Conservation (phyloP, 2,329 filamentous ascomycete species). For the Cercospora berteroae region DNA sequence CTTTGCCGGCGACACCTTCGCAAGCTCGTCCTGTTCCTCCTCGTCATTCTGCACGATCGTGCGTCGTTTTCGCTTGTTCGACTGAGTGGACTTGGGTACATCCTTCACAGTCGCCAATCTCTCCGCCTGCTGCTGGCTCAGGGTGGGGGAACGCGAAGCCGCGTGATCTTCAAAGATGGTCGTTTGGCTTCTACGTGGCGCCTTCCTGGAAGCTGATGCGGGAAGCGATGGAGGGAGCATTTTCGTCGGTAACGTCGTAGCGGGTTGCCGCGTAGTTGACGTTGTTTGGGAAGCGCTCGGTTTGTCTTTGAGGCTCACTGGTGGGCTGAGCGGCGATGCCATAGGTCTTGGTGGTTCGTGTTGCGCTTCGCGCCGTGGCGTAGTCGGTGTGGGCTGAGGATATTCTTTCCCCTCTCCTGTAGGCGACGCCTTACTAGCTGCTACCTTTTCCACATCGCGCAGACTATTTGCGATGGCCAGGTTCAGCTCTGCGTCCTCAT, state of each 20-base stretch:
- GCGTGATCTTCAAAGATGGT: slow-evolving; percentile 40
- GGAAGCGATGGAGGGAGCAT: slow-evolving; percentile 27
- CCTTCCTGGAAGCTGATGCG: slow-evolving; percentile 20
- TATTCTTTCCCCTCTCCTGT: not conserved
- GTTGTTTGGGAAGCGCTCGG: not conserved
- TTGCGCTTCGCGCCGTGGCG: not conserved
- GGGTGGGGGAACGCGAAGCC: slow-evolving; percentile 28
- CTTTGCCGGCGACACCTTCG: slow-evolving; percentile 17
- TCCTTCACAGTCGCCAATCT: slow-evolving; percentile 28
- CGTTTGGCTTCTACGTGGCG: slow-evolving; percentile 32
- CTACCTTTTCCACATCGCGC: slow-evolving; percentile 7
- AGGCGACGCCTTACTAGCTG: not conserved
- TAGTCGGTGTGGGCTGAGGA: not conserved
- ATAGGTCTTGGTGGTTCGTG: slow-evolving; percentile 2
- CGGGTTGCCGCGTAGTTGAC: not conserved
- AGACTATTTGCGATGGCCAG: slow-evolving; percentile 11
- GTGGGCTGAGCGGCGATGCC: slow-evolving; percentile 14
- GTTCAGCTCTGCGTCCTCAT: slow-evolving; percentile 8
- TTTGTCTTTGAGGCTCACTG: not conserved
- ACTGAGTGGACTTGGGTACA: slow-evolving; percentile 14
- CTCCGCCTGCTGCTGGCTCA: slow-evolving; percentile 37
- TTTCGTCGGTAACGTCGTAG: slow-evolving; percentile 9
- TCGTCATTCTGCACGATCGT: slow-evolving; percentile 25
- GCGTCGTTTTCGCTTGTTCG: slow-evolving; percentile 19
- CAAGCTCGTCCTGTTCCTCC: slow-evolving; percentile 31